A percentile compares a stretch with the other conserved stretches of the same genome.
phyloP scores from a whole-genome alignment of 768 basidiomycete genomes.

The Boletellus sp. region DNA sequence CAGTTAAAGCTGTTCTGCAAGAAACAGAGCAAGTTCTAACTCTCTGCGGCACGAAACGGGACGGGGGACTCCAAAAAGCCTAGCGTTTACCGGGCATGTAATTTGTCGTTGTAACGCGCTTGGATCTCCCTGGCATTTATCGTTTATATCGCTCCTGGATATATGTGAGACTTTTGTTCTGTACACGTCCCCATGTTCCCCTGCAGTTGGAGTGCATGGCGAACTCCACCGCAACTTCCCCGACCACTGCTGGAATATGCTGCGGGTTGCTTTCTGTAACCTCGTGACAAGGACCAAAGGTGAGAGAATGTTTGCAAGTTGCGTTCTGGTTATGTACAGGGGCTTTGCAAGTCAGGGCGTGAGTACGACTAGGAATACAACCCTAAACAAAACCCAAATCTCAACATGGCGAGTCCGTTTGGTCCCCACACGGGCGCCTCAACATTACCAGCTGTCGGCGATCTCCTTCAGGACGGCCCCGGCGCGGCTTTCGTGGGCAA shows the following conservation, averaged over 20 bases:
- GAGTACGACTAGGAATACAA: neutral
- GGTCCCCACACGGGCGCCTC: neutral
- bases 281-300: neutral
- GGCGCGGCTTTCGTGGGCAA: constrained; percentile 24
- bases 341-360: neutral
- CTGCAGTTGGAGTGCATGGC: neutral
- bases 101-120: neutral
- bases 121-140: neutral
- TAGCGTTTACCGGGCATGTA: neutral
- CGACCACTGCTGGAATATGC: too few species aligned
- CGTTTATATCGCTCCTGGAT: neutral
- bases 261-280: too few species aligned
- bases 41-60: constrained; percentile 44
- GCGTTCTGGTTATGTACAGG: too few species aligned
- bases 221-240: too few species aligned
- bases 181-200: neutral
- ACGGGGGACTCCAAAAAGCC: constrained; percentile 18
- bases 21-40: constrained; percentile 43
- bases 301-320: neutral
- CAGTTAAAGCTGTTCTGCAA: constrained; percentile 41
- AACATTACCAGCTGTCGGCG: neutral
- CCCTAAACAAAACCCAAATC: neutral
- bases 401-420: neutral
- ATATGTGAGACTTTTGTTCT: neutral
- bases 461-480: constrained; percentile 24